Evolutionary conservation across 2,329 filamentous ascomycete genomes (phyloP).

Genomic region (Fusarium solani-melongenae): DNA sequence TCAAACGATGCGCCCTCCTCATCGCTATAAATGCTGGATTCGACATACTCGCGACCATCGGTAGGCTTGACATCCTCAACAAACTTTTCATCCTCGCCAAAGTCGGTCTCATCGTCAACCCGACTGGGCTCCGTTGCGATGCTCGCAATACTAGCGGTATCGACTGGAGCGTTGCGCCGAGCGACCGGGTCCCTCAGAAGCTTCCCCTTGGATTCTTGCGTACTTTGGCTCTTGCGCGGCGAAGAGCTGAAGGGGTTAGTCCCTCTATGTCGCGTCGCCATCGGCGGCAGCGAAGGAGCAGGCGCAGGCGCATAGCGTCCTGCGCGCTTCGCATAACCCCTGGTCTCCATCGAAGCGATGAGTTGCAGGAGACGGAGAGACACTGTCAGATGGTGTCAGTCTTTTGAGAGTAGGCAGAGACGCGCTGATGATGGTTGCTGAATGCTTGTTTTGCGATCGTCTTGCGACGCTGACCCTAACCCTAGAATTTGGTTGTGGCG

Average conservation of each 20-base stretch:
- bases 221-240: neutral
- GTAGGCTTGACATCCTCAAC: neutral
- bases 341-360: slow-evolving; percentile 30
- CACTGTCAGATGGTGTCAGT: neutral
- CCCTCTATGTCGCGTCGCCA: slow-evolving; percentile 26
- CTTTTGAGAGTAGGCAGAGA: neutral
- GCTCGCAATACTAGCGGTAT: slow-evolving; percentile 32
- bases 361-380: neutral
- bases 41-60: neutral
- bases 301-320: slow-evolving; percentile 4
- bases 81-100: slow-evolving; percentile 21
- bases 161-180: slow-evolving; percentile 38
- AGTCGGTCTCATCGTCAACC: slow-evolving; percentile 39
- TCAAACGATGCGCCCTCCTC: slow-evolving; percentile 6
- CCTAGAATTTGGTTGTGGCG: slow-evolving; percentile 31
- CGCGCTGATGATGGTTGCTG: neutral
- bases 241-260: neutral
- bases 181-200: slow-evolving; percentile 24
- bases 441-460: slow-evolving; percentile 10
- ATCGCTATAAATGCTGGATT: neutral
- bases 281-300: slow-evolving; percentile 3
- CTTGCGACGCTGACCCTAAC: slow-evolving; percentile 34
- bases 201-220: slow-evolving; percentile 7
- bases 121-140: slow-evolving; percentile 22
- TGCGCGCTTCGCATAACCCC: slow-evolving; percentile 23